These are phyloP conservation scores for Collybia nuda DNA, from an alignment of 768 basidiomycete species.

Conservation along the genomic window DNA sequence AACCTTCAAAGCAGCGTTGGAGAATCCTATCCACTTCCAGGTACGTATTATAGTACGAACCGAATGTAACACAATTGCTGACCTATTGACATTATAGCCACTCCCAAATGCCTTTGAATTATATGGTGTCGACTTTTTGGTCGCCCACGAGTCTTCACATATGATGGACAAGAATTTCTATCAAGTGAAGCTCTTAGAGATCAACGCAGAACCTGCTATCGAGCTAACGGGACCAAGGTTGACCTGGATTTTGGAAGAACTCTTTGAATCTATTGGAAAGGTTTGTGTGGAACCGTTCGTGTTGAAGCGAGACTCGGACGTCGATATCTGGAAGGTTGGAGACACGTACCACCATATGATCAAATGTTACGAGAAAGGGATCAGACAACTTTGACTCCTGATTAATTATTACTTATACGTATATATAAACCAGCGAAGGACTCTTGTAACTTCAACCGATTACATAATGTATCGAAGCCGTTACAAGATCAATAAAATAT, in stretches of 20 bases:
- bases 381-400: too few relatives aligned
- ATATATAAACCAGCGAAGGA: too few relatives aligned
- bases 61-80: neutral
- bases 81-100: constrained; percentile 42
- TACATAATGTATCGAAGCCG: too few relatives aligned
- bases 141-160: constrained; percentile 41
- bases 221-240: constrained; percentile 87
- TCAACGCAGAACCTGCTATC: constrained; percentile 96
- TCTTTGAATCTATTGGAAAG: constrained; percentile 71
- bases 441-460: too few relatives aligned
- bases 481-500: too few relatives aligned
- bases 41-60: constrained; percentile 31
- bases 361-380: constrained; percentile 65
- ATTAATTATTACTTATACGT: too few relatives aligned
- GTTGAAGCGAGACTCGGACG: constrained; percentile 10
- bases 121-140: constrained; percentile 91
- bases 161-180: constrained; percentile 25
- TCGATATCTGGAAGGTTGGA: constrained; percentile 46
- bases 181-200: constrained; percentile 78
- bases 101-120: constrained; percentile 93
- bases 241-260: constrained; percentile 75
- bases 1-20: constrained; percentile 82
- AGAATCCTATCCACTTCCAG: constrained; percentile 85
- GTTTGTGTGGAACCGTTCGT: constrained; percentile 75
- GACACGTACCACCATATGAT: constrained; percentile 53